Evolutionary conservation across 2,329 filamentous ascomycete species (phyloP).

Genomic region (Trichoderma gracile): DNA sequence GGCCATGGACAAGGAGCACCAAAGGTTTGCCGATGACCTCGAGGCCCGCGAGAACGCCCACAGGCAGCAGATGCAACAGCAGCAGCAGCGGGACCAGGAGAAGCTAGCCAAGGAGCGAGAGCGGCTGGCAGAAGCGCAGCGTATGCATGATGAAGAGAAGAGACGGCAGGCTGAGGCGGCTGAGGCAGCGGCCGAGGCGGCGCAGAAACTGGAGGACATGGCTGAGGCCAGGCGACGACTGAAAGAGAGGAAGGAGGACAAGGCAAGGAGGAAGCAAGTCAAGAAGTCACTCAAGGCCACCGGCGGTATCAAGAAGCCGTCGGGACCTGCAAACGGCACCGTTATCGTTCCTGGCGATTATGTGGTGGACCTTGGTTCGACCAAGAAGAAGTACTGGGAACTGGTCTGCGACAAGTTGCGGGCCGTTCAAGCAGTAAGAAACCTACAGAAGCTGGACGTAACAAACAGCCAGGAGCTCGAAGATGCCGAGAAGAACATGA

Average conservation of each 20-base stretch:
- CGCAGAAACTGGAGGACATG: conserved; percentile 43
- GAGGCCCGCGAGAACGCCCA: conserved; percentile 73
- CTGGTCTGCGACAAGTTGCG: conserved; percentile 45
- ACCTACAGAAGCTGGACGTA: conserved; percentile 34
- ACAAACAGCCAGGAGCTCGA: conserved; percentile 34
- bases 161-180: conserved; percentile 41
- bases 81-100: conserved; percentile 41
- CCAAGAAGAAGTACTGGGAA: conserved; percentile 43
- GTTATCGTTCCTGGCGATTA: conserved; percentile 43
- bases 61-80: conserved; percentile 57
- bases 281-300: conserved; percentile 39
- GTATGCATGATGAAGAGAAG: conserved; percentile 42
- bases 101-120: conserved; percentile 42
- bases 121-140: conserved; percentile 41
- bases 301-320: conserved; percentile 28
- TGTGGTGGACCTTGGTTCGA: conserved; percentile 34
- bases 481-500: conserved; percentile 36
- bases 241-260: conserved; percentile 46
- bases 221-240: conserved; percentile 42
- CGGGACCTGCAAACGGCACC: conserved; percentile 39
- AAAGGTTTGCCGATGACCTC: conserved; percentile 82
- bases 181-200: conserved; percentile 35
- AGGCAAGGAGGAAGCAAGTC: conserved; percentile 41
- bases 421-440: conserved; percentile 42
- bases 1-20: conserved; percentile 69